Evolutionary conservation across 129 eudicot genomes (phyloP).

Genomic region (Rutidosis leptorrhynchoides): DNA sequence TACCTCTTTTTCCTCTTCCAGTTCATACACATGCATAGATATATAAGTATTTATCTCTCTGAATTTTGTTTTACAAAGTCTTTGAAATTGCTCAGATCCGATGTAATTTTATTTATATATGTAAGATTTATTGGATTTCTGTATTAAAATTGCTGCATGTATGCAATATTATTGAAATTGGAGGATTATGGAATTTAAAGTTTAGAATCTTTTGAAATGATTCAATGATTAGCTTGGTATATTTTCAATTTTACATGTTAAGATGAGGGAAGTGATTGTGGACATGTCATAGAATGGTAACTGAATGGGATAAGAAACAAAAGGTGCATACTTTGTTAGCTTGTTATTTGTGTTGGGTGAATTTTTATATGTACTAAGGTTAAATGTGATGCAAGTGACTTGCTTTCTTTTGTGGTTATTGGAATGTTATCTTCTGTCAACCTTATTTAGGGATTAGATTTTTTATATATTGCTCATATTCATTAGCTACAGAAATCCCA

Average conservation of each 20-base stretch:
- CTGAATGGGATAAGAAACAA: not conserved
- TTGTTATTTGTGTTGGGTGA: not conserved
- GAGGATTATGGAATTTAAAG: not conserved
- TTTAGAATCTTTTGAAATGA: not conserved
- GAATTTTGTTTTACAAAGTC: constrained; percentile 15
- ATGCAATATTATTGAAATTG: not conserved
- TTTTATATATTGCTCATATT: not conserved
- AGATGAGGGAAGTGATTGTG: not conserved
- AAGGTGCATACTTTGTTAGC: not conserved
- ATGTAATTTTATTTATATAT: not conserved
- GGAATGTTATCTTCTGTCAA: not conserved
- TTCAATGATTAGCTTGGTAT: constrained; percentile 1
- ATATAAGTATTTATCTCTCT: not conserved
- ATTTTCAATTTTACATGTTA: constrained; percentile 18
- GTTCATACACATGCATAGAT: too few species aligned
- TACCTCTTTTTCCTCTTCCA: not conserved
- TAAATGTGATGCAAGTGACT: constrained; percentile 13
- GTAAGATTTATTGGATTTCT: not conserved
- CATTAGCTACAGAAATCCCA: constrained; percentile 4
- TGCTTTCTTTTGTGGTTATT: constrained; percentile 3
- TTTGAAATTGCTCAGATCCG: constrained; percentile 25
- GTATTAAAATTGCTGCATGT: constrained; percentile 13
- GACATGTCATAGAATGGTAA: not conserved
- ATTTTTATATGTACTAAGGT: not conserved
- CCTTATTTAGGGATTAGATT: not conserved